Evolutionary conservation across 129 eudicot genomes (phyloP), one percentile per base, ranked within the genome.

Genomic region (Gnaphalium uliginosum): DNA sequence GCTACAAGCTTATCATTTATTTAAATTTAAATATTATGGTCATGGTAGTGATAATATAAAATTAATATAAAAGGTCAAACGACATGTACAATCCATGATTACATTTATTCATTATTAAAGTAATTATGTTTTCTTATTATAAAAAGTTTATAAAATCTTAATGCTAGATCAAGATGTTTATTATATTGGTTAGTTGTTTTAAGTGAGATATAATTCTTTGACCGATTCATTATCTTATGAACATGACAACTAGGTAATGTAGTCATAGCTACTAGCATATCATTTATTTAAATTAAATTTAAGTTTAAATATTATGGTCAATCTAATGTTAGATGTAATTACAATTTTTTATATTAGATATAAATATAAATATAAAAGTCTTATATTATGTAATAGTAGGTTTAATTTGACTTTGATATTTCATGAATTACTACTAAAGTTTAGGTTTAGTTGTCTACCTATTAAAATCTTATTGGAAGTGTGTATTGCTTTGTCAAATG

Each of bases 361-460:
- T n/a, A n/a, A 6, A 76, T 19, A 2, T 5, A 67, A 24, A 33
- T 6, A 9, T 59, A 77, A 59, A 24, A 67, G 46, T 66, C 80
- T 25, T 79, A 14, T 27, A 25, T 54, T 60, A 70, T 43, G 65
- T 61, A 39, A 68, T 63, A 71, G 60, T 29, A 83, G 85, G 83
- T 86, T 83, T 46, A 72, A 80, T 63, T 83, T 79, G 75, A 72
- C 76, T 65, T 67, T 62, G 21, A 30, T 11, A 33, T 35, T 30
- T 73, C 11, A 43, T 69, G 63, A 54, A 23, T 73, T 70, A 71
- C 77, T 54, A 86, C 72, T 46, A 72, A 62, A 71, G 32, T 71
- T 69, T 73, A 83, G 81, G 83, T 83, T 76, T 68, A 68, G 84
- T 82, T 79, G 82, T 71, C 74, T 60, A 79, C 84, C 84, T 29